phyloP scores from a whole-genome alignment of 2,329 filamentous ascomycete genomes.

The Bipolaris sorokiniana region DNA sequence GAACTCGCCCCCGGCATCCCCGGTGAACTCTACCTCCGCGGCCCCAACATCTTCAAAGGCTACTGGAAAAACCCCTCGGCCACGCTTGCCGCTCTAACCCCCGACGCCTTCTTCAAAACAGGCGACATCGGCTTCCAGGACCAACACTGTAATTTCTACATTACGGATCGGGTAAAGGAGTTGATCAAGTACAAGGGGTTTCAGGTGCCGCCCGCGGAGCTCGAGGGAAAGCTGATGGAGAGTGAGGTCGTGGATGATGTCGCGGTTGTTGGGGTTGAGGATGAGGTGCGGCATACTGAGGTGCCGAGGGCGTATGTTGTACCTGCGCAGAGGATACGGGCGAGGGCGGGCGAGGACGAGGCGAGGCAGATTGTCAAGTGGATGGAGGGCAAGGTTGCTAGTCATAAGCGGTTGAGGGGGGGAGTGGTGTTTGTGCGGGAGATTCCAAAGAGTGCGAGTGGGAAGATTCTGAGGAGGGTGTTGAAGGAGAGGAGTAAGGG shows the following conservation, averaged over 20 bases:
- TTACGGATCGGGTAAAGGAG: conserved; percentile 41
- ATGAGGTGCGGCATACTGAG: conserved; percentile 34
- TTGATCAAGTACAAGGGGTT: conserved; percentile 44
- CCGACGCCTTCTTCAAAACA: conserved; percentile 65
- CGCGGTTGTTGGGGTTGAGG: conserved; percentile 37
- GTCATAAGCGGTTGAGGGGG: conserved; percentile 38
- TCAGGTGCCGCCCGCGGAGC: conserved; percentile 39
- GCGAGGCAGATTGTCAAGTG: conserved; percentile 26
- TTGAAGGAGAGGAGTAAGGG: conserved; percentile 29
- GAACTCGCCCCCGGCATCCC: conserved; percentile 67
- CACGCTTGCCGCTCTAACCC: conserved; percentile 70
- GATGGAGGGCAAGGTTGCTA: conserved; percentile 32
- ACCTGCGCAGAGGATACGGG: conserved; percentile 14
- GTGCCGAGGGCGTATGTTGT: conserved; percentile 40
- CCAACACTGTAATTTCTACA: conserved; percentile 36
- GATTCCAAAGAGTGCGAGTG: conserved; percentile 56
- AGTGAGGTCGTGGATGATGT: conserved; percentile 34
- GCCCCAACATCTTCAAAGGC: conserved; percentile 79
- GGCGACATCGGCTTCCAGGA: conserved; percentile 40
- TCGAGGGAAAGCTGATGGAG: conserved; percentile 38
- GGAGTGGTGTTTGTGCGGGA: conserved; percentile 53
- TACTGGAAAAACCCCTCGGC: conserved; percentile 76
- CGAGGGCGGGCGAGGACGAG: conserved; percentile 20
- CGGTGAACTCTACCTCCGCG: conserved; percentile 69
- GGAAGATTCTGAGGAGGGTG: conserved; percentile 53